Percentiles rank a stretch among this genome's conserved stretches.
These are phyloP conservation scores for Cladobotryum protrusum DNA, from an alignment of 2,329 filamentous ascomycete genomes.

Conservation along the genomic window DNA sequence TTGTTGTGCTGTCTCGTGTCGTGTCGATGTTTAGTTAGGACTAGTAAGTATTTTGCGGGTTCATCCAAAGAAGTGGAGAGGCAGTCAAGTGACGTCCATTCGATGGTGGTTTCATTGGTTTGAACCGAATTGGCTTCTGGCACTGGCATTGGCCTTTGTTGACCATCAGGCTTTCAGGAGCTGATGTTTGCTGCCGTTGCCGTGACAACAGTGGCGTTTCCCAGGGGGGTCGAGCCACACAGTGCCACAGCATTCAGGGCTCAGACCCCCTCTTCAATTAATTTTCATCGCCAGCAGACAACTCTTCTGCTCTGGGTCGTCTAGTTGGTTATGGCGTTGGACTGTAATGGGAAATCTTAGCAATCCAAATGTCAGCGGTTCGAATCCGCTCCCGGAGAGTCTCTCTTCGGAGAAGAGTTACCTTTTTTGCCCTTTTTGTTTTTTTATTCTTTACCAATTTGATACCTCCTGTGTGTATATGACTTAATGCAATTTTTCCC, in stretches of 20 bases:
- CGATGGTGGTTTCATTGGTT: not conserved
- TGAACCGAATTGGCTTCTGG: too few relatives aligned
- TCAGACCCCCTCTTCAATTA: not conserved
- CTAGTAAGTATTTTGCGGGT: too few relatives aligned
- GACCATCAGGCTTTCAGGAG: conserved; percentile 7
- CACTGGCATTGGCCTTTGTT: conserved; percentile 8
- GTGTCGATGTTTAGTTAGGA: too few relatives aligned
- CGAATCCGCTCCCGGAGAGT: conserved; percentile 13
- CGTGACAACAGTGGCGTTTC: conserved; percentile 6
- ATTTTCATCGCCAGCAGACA: not conserved
- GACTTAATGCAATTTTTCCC: too few relatives aligned
- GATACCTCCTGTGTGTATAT: not conserved
- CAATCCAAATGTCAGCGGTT: conserved; percentile 13
- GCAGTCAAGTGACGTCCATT: conserved; percentile 19
- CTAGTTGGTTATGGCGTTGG: conserved; percentile 14
- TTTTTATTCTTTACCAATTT: not conserved
- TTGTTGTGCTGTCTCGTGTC: not conserved
- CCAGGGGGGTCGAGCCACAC: not conserved
- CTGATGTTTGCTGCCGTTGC: conserved; percentile 3
- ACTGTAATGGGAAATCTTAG: conserved; percentile 11
- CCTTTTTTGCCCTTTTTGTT: conserved; percentile 5
- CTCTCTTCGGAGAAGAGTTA: conserved; percentile 12
- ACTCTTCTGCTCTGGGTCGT: conserved; percentile 14
- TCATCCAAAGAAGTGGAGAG: not conserved
- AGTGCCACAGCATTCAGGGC: not conserved